Evolutionary conservation across 352 stramenopile species (phyloP), one percentile per base, ranked within the genome.

Genomic region (Globisporangium alternatum): DNA sequence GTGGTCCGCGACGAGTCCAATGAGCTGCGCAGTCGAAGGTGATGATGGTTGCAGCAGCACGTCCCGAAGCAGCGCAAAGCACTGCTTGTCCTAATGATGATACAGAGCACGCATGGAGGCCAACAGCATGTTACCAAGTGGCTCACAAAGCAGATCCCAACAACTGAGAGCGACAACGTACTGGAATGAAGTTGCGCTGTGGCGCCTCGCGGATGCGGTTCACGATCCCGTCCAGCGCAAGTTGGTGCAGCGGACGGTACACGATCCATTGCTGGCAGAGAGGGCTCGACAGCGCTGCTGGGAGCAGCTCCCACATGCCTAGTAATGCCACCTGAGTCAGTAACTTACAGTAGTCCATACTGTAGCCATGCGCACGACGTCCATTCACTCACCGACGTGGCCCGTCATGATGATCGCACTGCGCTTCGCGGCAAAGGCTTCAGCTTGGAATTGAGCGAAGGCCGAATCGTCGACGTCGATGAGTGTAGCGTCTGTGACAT

Each of bases 301-400:
- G 77, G n/a, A 89, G 64, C 21, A 86, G 54, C 61, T 89, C 80
- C 80, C 80, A 89, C 60, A 85, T 71, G 19, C 80, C 80, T 61
- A 61, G 25, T 28, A 57, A 54, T 19, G 1, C 47, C 28, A 17
- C 35, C 5, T 31, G 30, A 41, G 51, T 56, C 17, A 56, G 30
- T 52, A n/a, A 21, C 15, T 17, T 41, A 63, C 25, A 41, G 28
- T 6, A 53, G 17, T 37, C 31, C 25, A 22, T 33, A 37, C 8
- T 19, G 19, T 8, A 30, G 28, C 31, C 15, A 53, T 37, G 12
- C 25, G 35, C 28, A 31, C 49, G 21, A 35, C 21, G 21, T 35
- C 15, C 22, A 56, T 37, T n/a, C 17, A 61, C 70, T 49, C 37
- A 83, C 75, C 75, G 15, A 80, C 57, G 56, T 89, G 80, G 0